These are phyloP conservation scores for Talaromyces sp. DNA, from an alignment of 2,329 filamentous ascomycete species.

Conservation along the genomic window DNA sequence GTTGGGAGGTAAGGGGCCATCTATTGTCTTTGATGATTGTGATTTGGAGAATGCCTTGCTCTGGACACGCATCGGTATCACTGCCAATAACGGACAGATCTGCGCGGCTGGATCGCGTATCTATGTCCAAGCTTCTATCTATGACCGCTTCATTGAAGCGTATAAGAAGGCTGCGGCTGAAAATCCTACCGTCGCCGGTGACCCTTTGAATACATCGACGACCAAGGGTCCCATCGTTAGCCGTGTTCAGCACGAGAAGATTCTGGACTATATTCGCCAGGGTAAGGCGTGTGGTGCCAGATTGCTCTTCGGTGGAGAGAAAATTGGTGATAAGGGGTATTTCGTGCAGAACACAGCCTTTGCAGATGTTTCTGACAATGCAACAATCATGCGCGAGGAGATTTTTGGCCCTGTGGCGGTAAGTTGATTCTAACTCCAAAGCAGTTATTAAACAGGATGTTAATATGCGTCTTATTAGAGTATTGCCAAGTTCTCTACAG, in stretches of 20 bases:
- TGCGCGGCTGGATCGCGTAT: slow-evolving; percentile 37
- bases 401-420: slow-evolving; percentile 61
- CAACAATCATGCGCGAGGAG: slow-evolving; percentile 55
- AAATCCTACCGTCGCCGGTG: slow-evolving; percentile 38
- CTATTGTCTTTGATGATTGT: slow-evolving; percentile 39
- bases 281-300: slow-evolving; percentile 24
- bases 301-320: slow-evolving; percentile 28
- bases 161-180: slow-evolving; percentile 57
- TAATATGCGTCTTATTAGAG: slow-evolving; percentile 33
- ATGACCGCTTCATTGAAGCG: slow-evolving; percentile 32
- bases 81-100: slow-evolving; percentile 36
- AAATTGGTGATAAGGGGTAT: slow-evolving; percentile 51
- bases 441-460: neutral
- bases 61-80: slow-evolving; percentile 34
- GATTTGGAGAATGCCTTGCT: slow-evolving; percentile 35
- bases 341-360: slow-evolving; percentile 66
- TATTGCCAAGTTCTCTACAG: slow-evolving; percentile 61
- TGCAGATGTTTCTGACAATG: slow-evolving; percentile 53
- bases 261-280: slow-evolving; percentile 27
- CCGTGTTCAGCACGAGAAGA: slow-evolving; percentile 23
- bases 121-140: slow-evolving; percentile 37
- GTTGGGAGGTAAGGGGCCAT: slow-evolving; percentile 38
- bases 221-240: slow-evolving; percentile 30
- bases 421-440: slow-evolving; percentile 2
- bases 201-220: slow-evolving; percentile 23